A percentile compares a stretch with the other conserved stretches of the same genome.
Conservation (phyloP, 2,329 filamentous ascomycete species). For the Xylariaceae sp. region DNA sequence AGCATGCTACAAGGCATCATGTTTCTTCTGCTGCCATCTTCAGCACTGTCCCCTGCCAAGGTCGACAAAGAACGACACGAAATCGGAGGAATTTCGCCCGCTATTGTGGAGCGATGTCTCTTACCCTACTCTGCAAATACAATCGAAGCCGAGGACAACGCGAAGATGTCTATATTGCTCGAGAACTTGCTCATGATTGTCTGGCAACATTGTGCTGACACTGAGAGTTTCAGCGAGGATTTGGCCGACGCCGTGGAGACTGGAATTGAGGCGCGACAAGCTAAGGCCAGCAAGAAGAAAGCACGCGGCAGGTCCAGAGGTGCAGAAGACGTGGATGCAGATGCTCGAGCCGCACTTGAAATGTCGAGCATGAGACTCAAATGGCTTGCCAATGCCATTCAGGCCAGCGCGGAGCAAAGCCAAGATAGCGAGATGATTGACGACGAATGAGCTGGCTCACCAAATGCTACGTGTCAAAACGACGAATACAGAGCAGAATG, state of each 20-base stretch:
- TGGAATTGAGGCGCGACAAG: slow-evolving; percentile 49
- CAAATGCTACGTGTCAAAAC: background rate
- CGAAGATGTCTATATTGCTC: slow-evolving; percentile 66
- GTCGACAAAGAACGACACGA: slow-evolving; percentile 38
- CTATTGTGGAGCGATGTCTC: slow-evolving; percentile 57
- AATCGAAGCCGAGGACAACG: slow-evolving; percentile 63
- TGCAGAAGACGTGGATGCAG: slow-evolving; percentile 36
- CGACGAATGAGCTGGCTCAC: slow-evolving; percentile 15
- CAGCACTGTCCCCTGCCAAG: slow-evolving; percentile 41
- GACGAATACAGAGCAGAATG: too few species aligned
- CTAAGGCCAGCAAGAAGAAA: slow-evolving; percentile 44
- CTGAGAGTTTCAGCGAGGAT: slow-evolving; percentile 33
- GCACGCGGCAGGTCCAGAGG: slow-evolving; percentile 19
- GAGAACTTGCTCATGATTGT: slow-evolving; percentile 62
- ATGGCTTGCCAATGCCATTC: slow-evolving; percentile 38
- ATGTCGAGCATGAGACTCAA: slow-evolving; percentile 45
- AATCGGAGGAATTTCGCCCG: slow-evolving; percentile 39
- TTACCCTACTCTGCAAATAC: slow-evolving; percentile 64
- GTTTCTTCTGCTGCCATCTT: slow-evolving; percentile 44
- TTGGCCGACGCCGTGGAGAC: slow-evolving; percentile 41
- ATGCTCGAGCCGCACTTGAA: slow-evolving; percentile 43
- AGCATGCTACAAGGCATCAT: slow-evolving; percentile 45
- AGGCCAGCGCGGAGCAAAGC: slow-evolving; percentile 17
- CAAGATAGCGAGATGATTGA: slow-evolving; percentile 16
- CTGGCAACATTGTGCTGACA: slow-evolving; percentile 33